A percentile compares a stretch with the other conserved stretches of the same genome.
Evolutionary conservation across 2,329 filamentous ascomycete species (phyloP).

Genomic region (Tetracladium maxilliforme): DNA sequence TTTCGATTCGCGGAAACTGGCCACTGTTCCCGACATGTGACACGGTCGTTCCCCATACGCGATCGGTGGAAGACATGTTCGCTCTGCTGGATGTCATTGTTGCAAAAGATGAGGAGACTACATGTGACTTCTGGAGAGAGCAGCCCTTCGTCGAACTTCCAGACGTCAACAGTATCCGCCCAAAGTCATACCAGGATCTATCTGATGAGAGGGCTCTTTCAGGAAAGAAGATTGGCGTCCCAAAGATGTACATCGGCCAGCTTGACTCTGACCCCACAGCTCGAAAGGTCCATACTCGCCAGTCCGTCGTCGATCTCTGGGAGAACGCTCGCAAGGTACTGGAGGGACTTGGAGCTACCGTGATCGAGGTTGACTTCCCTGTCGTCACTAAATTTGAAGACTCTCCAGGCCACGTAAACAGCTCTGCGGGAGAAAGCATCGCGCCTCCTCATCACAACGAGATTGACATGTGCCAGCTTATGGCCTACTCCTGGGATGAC

Average conservation of each 20-base stretch:
- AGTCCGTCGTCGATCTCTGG: slow-evolving; percentile 21
- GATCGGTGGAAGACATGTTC: slow-evolving; percentile 33
- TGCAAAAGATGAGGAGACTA: slow-evolving; percentile 20
- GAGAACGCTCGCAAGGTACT: slow-evolving; percentile 11
- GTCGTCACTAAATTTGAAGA: slow-evolving; percentile 15
- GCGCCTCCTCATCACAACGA: slow-evolving; percentile 1
- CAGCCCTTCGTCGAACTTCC: slow-evolving; percentile 29
- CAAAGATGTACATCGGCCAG: slow-evolving; percentile 31
- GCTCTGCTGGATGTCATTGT: slow-evolving; percentile 30
- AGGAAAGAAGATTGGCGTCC: slow-evolving; percentile 31
- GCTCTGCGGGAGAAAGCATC: too few species aligned
- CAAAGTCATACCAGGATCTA: slow-evolving; percentile 17
- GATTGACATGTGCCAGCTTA: slow-evolving; percentile 3
- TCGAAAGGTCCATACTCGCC: slow-evolving; percentile 17
- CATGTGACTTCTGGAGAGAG: slow-evolving; percentile 38
- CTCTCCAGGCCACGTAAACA: too few species aligned
- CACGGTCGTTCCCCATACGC: slow-evolving; percentile 34
- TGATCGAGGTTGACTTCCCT: slow-evolving; percentile 17
- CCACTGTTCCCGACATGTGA: slow-evolving; percentile 42
- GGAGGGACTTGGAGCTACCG: slow-evolving; percentile 15
- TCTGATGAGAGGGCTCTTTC: slow-evolving; percentile 15
- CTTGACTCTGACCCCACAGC: slow-evolving; percentile 12
- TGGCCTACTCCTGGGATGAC: slow-evolving; percentile 5
- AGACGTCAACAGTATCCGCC: slow-evolving; percentile 12
- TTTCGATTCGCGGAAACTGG: slow-evolving; percentile 36